Evolutionary conservation across 805 yeast species (phyloP).

Genomic region (Wickerhamomyces canadensis): DNA sequence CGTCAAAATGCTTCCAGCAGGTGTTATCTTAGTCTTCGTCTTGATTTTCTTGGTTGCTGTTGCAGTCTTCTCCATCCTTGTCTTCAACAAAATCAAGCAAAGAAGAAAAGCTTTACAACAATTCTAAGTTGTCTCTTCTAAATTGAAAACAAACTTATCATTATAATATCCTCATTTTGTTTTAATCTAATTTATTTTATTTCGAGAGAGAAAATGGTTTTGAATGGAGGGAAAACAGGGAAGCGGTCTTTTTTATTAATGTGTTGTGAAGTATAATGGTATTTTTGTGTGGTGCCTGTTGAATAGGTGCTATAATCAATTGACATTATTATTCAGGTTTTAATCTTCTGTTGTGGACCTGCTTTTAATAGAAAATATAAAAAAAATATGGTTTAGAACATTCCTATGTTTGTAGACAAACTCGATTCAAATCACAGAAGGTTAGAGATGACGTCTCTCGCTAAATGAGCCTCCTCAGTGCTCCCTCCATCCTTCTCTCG

Average conservation of each 20-base stretch:
- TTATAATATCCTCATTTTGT: neutral
- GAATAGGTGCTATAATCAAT: neutral
- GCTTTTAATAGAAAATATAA: too few species aligned
- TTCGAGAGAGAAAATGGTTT: neutral
- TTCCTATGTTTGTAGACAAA: too few species aligned
- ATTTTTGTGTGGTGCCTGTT: neutral
- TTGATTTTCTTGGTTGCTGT: constrained; percentile 23
- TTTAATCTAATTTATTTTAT: neutral
- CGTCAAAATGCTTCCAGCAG: constrained; percentile 26
- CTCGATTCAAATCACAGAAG: too few species aligned
- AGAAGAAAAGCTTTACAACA: constrained; percentile 24
- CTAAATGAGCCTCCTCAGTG: too few species aligned
- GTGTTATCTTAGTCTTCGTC: constrained; percentile 28
- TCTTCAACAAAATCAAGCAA: constrained; percentile 12
- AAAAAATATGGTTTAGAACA: too few species aligned
- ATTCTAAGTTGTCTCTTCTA: constrained; percentile 8
- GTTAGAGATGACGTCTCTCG: too few species aligned
- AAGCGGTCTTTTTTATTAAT: neutral
- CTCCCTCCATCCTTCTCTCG: too few species aligned
- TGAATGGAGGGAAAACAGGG: neutral
- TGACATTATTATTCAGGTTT: neutral
- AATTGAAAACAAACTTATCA: neutral
- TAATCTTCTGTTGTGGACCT: too few species aligned
- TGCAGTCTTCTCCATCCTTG: constrained; percentile 11
- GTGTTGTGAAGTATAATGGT: neutral